These are phyloP conservation scores for Fusarium equiseti DNA, from an alignment of 2,329 filamentous ascomycete species.

Conservation along the genomic window DNA sequence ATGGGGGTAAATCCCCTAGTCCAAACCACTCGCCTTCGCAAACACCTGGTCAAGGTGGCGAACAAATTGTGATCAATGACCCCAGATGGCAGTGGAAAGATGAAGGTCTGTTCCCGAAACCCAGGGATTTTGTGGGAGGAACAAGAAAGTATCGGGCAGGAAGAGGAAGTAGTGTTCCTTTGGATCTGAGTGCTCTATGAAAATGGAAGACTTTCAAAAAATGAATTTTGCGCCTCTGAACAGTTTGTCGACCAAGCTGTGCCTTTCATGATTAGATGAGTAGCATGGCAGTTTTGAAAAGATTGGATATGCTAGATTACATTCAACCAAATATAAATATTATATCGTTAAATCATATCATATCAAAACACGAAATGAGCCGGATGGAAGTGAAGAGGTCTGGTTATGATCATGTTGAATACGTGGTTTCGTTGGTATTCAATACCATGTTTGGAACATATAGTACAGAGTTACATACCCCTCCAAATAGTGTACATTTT, in stretches of 20 bases:
- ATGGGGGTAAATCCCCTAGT: constrained; percentile 67
- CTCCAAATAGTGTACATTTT: constrained; percentile 46
- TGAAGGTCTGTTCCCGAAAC: constrained; percentile 85
- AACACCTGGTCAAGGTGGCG: constrained; percentile 46
- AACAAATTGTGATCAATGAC: constrained; percentile 76
- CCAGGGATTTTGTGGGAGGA: constrained; percentile 81
- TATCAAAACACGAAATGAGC: not conserved
- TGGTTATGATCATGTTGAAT: not conserved
- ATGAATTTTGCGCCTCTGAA: constrained; percentile 12
- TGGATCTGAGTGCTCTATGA: constrained; percentile 77
- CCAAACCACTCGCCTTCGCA: constrained; percentile 54
- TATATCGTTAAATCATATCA: not conserved
- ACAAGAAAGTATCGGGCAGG: constrained; percentile 88
- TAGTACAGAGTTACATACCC: constrained; percentile 46
- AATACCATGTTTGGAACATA: constrained; percentile 33
- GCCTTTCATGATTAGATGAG: constrained; percentile 25
- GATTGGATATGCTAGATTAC: constrained; percentile 27
- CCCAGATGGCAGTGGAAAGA: constrained; percentile 87
- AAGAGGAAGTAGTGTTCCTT: constrained; percentile 90
- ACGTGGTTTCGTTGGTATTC: constrained; percentile 22
- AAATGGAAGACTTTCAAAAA: constrained; percentile 20
- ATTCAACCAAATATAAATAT: constrained; percentile 1
- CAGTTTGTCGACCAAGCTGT: constrained; percentile 6
- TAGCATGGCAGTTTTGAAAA: constrained; percentile 39
- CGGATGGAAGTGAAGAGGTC: not conserved